These are phyloP conservation scores for Wallacemonas rigidus DNA, from an alignment of 208 protist genomes.

Conservation along the genomic window DNA sequence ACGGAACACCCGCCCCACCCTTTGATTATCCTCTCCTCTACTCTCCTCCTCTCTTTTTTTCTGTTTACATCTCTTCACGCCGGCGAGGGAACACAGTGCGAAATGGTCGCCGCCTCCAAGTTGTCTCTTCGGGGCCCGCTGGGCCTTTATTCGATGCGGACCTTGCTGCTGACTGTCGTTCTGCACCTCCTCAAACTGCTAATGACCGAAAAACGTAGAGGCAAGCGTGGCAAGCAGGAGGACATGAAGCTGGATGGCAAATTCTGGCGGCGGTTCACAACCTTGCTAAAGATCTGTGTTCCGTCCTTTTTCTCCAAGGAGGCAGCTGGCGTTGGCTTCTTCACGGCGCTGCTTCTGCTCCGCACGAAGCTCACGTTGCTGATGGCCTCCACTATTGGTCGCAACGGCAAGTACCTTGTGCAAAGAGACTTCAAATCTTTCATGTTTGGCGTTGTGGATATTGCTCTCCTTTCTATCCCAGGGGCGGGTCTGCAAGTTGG, in stretches of 20 bases:
- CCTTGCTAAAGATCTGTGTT: constrained; percentile 69
- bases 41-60: too few relatives aligned
- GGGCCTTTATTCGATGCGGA: constrained; percentile 33
- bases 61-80: too few relatives aligned
- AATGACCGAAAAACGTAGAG: constrained; percentile 14
- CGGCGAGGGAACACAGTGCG: neutral
- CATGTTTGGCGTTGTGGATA: constrained; percentile 63
- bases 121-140: constrained; percentile 24
- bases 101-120: constrained; percentile 34
- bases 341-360: constrained; percentile 52
- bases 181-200: constrained; percentile 25
- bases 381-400: constrained; percentile 56
- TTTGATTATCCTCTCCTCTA: too few relatives aligned
- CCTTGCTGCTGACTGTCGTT: constrained; percentile 29
- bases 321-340: constrained; percentile 36
- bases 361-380: constrained; percentile 65
- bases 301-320: constrained; percentile 57
- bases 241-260: constrained; percentile 35
- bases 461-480: constrained; percentile 69
- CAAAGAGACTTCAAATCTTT: constrained; percentile 59
- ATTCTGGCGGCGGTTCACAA: constrained; percentile 57
- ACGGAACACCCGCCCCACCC: too few relatives aligned
- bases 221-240: constrained; percentile 17
- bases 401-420: constrained; percentile 60
- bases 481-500: constrained; percentile 63